Base-by-base conservation (phyloP, 2,329 filamentous ascomycete genomes). In the Fusarium lyarnte region DNA sequence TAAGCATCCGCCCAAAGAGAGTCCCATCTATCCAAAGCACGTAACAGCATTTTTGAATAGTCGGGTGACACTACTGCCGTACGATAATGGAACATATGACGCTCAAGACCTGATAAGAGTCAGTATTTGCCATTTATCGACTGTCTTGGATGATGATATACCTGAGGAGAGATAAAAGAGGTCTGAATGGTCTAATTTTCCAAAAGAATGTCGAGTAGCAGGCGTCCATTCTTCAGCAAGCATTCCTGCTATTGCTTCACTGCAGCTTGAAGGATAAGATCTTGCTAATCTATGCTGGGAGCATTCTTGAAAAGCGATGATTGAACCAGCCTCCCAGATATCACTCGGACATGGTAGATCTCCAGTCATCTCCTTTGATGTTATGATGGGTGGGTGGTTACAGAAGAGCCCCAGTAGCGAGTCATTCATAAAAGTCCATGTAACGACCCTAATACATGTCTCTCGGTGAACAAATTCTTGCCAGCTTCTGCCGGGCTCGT, bases 341-440 rank as follows among this genome's bases (percentile, higher is more conserved):
- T 45, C 41, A 19, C 52, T 43, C 1, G 16, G 8, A 12, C 73
- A 76, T 10, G 73, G 73, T 0, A 75, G 39, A 33, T 67, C 14
- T 6, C 70, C 69, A 7, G 25, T 17, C 73, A 75, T 70, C n/a
- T 75, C 73, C 6, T 51, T 54, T 5, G 65, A 38, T 1, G 62
- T 66, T 14, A 68, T 70, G 1, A 43, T 38, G 3, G 70, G 70
- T 2, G 70, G 68, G 5, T 67, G 42, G 6, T 70, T 75, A 23
- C 54, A 74, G 13, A 68, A 64, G 6, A 76, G 12, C 1, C 45
- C 55, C 23, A 76, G 27, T 0, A 65, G 25, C 1, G 62, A 33
- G 8, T 75, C 73, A 1, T 58, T 67, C 13, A 57, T 21, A 7
- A 74, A 75, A 1, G 62, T 51, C 73, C 73, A 76, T 1, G 58